Conservation (phyloP, 257 asterid species). For the Solanum bulbocastanum region DNA sequence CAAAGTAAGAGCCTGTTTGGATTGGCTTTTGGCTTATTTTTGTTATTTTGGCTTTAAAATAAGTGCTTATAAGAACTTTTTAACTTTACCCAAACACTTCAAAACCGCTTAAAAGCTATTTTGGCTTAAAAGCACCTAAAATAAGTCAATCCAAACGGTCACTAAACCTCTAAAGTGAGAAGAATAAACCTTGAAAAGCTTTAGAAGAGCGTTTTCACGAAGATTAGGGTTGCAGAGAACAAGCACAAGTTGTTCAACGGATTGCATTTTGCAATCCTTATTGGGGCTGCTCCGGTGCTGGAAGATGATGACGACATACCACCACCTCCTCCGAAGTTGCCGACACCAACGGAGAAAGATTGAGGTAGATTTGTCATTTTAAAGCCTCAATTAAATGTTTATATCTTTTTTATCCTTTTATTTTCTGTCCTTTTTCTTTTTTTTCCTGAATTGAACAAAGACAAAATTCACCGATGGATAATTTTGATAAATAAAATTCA, state of each 20-base stretch:
- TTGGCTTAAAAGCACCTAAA: no score
- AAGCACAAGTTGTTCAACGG: slow-evolving; percentile 25
- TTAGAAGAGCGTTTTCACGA: slow-evolving; percentile 15
- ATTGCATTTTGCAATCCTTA: slow-evolving; percentile 61
- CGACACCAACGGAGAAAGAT: slow-evolving; percentile 20
- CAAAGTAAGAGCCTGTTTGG: background rate
- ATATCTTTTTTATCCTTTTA: background rate
- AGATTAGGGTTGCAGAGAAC: slow-evolving; percentile 9
- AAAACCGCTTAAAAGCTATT: no score
- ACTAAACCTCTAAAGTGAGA: background rate
- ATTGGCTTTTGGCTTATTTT: no score
- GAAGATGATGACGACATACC: background rate
- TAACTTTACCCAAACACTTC: no score
- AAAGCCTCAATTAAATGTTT: background rate
- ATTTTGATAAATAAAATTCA: background rate
- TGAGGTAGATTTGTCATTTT: slow-evolving; percentile 30
- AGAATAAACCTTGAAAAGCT: slow-evolving; percentile 10
- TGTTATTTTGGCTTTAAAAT: no score
- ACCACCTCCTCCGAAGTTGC: slow-evolving; percentile 5
- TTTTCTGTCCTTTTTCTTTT: background rate
- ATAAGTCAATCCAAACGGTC: no score
- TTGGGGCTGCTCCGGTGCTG: slow-evolving; percentile 5
- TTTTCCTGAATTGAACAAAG: background rate
- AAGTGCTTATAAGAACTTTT: no score
- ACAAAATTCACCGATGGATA: background rate